Evolutionary conservation across 495 filamentous ascomycete species (phyloP).

Genomic region (Xylaria bambusicola): DNA sequence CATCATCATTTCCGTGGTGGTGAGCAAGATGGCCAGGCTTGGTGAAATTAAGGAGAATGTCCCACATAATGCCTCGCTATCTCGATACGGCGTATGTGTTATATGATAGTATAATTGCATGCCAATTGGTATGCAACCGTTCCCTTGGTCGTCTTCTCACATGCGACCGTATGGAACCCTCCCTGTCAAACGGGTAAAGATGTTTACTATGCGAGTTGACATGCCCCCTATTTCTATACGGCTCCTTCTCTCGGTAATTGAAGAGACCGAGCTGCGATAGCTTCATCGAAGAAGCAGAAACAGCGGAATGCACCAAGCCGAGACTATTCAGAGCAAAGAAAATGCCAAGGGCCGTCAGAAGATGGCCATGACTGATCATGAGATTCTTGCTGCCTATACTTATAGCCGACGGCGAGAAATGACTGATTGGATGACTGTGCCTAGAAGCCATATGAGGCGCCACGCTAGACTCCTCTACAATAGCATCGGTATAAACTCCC

Average conservation of each 20-base stretch:
- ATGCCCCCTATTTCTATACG: too few relatives aligned
- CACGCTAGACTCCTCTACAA: not conserved
- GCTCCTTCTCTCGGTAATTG: too few relatives aligned
- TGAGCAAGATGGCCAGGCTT: not conserved
- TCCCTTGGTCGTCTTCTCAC: too few relatives aligned
- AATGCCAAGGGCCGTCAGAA: not conserved
- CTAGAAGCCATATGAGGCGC: not conserved
- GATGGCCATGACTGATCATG: not conserved
- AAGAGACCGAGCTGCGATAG: too few relatives aligned
- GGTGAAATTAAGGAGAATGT: too few relatives aligned
- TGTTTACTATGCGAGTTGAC: too few relatives aligned
- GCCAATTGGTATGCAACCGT: too few relatives aligned
- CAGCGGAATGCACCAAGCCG: not conserved
- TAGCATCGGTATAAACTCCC: not conserved
- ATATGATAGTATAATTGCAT: too few relatives aligned
- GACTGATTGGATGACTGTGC: not conserved
- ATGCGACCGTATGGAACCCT: too few relatives aligned
- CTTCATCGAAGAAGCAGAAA: not conserved
- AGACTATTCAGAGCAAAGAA: not conserved
- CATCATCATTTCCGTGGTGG: not conserved
- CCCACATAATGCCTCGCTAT: too few relatives aligned
- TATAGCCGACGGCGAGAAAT: conserved; percentile 1
- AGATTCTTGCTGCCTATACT: conserved; percentile 5
- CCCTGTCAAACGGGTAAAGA: too few relatives aligned
- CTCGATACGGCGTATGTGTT: too few relatives aligned